Conservation (phyloP, 1,284 basidiomycete genomes). For the Coriolopsis trogii region DNA sequence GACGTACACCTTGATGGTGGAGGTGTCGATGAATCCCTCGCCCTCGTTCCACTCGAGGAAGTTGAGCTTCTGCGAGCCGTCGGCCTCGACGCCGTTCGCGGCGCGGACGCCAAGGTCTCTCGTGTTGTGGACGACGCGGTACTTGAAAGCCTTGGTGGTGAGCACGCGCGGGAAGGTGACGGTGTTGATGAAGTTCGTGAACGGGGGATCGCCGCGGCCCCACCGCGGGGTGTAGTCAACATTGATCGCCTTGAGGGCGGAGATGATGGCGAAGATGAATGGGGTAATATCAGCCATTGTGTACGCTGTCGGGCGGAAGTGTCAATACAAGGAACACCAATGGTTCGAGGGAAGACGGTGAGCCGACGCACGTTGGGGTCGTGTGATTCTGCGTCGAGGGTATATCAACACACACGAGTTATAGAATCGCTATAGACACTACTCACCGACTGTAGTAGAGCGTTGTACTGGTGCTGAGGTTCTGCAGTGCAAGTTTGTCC, state of each 20-base stretch:
- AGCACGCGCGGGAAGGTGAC: constrained; percentile 24
- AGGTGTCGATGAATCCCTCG: constrained; percentile 11
- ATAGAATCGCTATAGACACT: too few species aligned
- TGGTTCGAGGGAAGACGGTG: too few species aligned
- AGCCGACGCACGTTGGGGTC: too few species aligned
- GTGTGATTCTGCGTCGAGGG: too few species aligned
- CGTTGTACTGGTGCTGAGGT: too few species aligned
- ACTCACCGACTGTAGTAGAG: too few species aligned
- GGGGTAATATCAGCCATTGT: not conserved
- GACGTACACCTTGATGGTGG: constrained; percentile 22
- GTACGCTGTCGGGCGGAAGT: too few species aligned
- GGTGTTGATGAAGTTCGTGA: constrained; percentile 20
- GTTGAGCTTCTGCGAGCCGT: constrained; percentile 27
- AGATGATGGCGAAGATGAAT: not conserved
- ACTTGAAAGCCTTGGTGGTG: constrained; percentile 20
- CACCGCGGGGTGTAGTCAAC: constrained; percentile 23
- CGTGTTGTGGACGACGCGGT: constrained; percentile 21
- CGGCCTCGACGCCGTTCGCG: constrained; percentile 9
- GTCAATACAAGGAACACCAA: too few species aligned
- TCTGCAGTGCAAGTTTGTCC: too few species aligned
- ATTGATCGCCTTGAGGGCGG: not conserved
- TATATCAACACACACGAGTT: too few species aligned
- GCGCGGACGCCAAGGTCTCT: constrained; percentile 23
- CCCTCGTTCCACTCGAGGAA: constrained; percentile 28
- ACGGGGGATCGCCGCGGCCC: constrained; percentile 24